Percentiles rank a stretch among this genome's conserved stretches.
Evolutionary conservation across 495 filamentous ascomycete species (phyloP).

Genomic region (Penicillium simplicissimum): DNA sequence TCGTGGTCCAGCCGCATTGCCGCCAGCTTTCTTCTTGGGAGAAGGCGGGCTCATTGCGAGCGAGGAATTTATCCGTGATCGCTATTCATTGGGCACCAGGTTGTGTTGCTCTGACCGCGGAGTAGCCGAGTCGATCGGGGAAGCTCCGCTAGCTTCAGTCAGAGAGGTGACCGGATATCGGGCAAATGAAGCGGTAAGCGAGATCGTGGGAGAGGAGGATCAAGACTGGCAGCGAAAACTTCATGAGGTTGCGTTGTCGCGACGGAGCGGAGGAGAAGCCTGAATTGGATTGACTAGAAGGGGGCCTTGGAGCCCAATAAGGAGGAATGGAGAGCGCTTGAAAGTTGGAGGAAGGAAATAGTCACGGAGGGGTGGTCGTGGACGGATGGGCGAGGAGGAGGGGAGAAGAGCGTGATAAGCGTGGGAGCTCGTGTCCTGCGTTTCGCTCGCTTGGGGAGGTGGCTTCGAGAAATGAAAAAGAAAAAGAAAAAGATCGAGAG

Average conservation of each 20-base stretch:
- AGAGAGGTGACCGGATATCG: constrained; percentile 10
- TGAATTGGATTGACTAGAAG: constrained; percentile 7
- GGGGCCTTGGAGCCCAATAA: constrained; percentile 24
- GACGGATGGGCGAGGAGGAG: neutral
- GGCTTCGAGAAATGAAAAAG: neutral
- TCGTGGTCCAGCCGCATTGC: constrained; percentile 39
- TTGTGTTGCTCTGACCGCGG: neutral
- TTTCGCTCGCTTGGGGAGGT: neutral
- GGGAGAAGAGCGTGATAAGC: constrained; percentile 6
- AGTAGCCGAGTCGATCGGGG: constrained; percentile 4
- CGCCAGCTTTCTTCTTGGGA: constrained; percentile 45
- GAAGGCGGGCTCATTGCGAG: constrained; percentile 52
- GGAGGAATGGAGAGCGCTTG: constrained; percentile 16
- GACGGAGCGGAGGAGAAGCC: neutral
- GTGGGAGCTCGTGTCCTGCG: neutral
- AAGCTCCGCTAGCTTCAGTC: constrained; percentile 7
- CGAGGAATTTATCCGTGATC: constrained; percentile 40
- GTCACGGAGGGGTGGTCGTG: neutral
- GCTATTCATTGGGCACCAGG: constrained; percentile 42
- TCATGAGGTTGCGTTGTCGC: constrained; percentile 17
- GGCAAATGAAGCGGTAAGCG: constrained; percentile 16
- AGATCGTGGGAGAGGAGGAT: constrained; percentile 18
- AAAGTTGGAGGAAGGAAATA: constrained; percentile 1
- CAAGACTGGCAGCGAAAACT: constrained; percentile 16
- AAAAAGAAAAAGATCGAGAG: neutral